Base-by-base conservation (phyloP, 192 early-diverging fungal species). In the Podila epicladia region DNA sequence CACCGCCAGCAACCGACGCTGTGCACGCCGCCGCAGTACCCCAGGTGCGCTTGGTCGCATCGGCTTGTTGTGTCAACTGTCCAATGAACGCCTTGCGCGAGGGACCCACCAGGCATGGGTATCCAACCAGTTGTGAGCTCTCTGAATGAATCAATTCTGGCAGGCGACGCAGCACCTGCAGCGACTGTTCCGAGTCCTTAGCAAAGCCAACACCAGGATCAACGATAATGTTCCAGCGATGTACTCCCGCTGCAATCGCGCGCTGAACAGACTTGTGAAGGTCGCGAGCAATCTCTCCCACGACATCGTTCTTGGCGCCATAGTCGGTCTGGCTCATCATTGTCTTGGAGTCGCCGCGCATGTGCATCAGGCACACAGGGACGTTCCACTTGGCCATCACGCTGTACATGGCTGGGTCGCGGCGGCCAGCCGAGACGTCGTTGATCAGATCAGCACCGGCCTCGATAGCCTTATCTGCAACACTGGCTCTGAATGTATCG, bases 151-250 rank as follows among this genome's bases (percentile, higher is more conserved):
- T 85, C 35, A 94, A 78, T 58, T 92, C 87, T 1, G 83, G 71
- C 29, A 99, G 84, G 5, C 92, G 84, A 33, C 92, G 88, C 64
- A 99, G 80, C 31, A 99, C 82, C 73, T 95, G 92, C 83, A 97
- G 91, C 82, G 93, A 94, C 76, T 99, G 98, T 4, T 89, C 88
- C 29, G 85, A 87, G 9, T 92, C 91, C 85, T 99, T 99, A 35
- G 97, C 96, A 87, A 99, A 99, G 2, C 98, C 98, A 67, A 99
- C 90, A 28, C 98, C 98, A 15, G 98, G 98, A 72, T 99, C 98
- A 4, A 97, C 82, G 71, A 97, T 93, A 29, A 99, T 95, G 83
- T 99, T 99, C 98, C 98, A 99, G 13, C 96, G 88, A 51, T 90
- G 87, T 6, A 99, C 90, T 58, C 98, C 98, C 2, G 87, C 85